phyloP scores from a whole-genome alignment of 495 filamentous ascomycete species.

The Chaetomium cochliodes region DNA sequence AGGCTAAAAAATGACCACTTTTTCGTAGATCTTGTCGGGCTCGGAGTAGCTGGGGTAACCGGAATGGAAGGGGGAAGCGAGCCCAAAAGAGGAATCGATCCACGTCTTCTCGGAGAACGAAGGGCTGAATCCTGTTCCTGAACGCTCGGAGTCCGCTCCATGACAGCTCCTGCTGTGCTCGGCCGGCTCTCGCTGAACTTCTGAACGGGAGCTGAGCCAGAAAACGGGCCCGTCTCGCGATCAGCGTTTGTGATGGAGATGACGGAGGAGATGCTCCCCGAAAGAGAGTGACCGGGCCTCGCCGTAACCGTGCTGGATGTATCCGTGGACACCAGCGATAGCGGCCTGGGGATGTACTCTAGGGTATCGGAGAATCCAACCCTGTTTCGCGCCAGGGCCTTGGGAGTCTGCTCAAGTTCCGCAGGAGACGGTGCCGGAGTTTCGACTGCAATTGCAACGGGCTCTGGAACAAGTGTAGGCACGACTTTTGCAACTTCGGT shows the following conservation, averaged over 20 bases:
- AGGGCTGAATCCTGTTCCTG: constrained; percentile 35
- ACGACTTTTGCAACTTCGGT: constrained; percentile 18
- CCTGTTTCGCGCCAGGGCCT: constrained; percentile 43
- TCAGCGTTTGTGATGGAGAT: constrained; percentile 49
- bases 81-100: constrained; percentile 51
- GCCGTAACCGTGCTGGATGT: constrained; percentile 66
- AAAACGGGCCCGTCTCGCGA: constrained; percentile 34
- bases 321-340: constrained; percentile 72
- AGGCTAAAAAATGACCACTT: constrained; percentile 58
- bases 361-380: constrained; percentile 61
- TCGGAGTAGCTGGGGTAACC: constrained; percentile 39
- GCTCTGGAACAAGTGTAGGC: constrained; percentile 10
- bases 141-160: constrained; percentile 47
- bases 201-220: constrained; percentile 33
- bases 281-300: constrained; percentile 61
- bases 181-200: constrained; percentile 44
- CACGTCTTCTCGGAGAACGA: constrained; percentile 43
- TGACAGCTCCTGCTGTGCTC: constrained; percentile 53
- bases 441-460: constrained; percentile 1
- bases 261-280: constrained; percentile 63
- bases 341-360: constrained; percentile 68
- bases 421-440: constrained; percentile 2
- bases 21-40: constrained; percentile 47
- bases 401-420: constrained; percentile 40
- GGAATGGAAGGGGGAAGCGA: constrained; percentile 34